Evolutionary conservation across 495 filamentous ascomycete genomes (phyloP), one percentile per base, ranked within the genome.

Genomic region (Aspergillus sparsus): DNA sequence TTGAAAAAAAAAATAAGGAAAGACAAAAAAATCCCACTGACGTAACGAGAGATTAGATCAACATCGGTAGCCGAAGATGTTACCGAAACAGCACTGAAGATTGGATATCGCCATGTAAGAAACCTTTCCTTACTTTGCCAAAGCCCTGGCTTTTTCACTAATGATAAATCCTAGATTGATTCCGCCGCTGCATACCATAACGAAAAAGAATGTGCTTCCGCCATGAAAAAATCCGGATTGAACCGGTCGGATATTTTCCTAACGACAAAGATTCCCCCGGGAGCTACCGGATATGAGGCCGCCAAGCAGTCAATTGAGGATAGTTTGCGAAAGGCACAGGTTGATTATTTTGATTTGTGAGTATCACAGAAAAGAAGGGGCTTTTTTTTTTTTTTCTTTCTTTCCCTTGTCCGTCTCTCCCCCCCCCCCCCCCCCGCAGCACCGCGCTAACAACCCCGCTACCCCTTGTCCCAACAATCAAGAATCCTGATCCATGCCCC

Each of bases 331-430:
- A 50, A 61, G 39, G 74, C 77, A 4, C 74, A 78, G 0, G 63
- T 85, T 3, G 80, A 73, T 5, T 85, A 86, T 58, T 82, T 86
- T 65, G 83, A 85, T 57, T 68, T 86, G 68, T 84, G 74, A 18
- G 67, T 49, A 15, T 1, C 11, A 3, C 21, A 27, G n/a, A 27
- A 27, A 27, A 3, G 21, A 3, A 3, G 21, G 3, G 21, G 3
- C 21, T 27, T 27, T 27, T 27, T 27, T 32, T 42, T n/a, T 13
- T 35, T 33, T 32, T 27, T 32, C 18, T 57, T 35, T n/a, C 27
- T 16, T 50, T 31, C 9, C 47, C 18, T 27, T 12, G 21, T 21
- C 16, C 1, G 42, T 27, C 21, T 27, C 21, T n/a, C n/a, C n/a
- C n/a, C n/a, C n/a, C n/a, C n/a, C n/a, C n/a, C n/a, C n/a, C n/a